Evolutionary conservation across 1,139 yeast genomes (phyloP), one percentile per base, ranked within the genome.

Genomic region (Yamadazyma kanchanaburiensis): DNA sequence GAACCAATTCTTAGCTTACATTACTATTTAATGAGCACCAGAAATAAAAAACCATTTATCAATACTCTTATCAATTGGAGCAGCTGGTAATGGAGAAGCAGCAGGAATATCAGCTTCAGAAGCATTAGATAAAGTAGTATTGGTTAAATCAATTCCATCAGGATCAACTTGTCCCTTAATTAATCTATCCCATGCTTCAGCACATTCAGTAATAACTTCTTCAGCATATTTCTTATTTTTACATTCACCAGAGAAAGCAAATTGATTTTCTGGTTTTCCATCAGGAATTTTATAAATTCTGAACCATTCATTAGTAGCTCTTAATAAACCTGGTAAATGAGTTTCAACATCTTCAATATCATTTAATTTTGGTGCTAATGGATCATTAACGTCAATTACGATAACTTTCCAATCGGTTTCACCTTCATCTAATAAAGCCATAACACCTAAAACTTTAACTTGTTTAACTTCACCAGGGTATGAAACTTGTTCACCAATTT

Each of bases 21-120:
- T n/a, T n/a, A n/a, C n/a, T n/a, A 26, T 20, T 52, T 62, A 68
- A 47, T 68, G 74, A 42, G 74, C 83, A 65, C 96, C 96, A 43
- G 97, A 86, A 61, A 91, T 91, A 78, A 80, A 91, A 77, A 91
- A 91, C 98, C 98, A 91, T 74, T 91, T 91, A 77, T 91, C 97
- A 58, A 91, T 70, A 35, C 96, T 87, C 65, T 86, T 80, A 72
- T 91, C 98, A 60, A 91, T 86, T 63, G 96, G 94, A 44, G 95
- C 96, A 55, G 94, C 89, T 40, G 88, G 73, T 46, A 69, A 64
- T 42, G 83, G 77, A 50, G 78, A 53, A 48, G 83, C 91, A 39
- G 74, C 70, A 45, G 96, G 94, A 36, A 86, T 58, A 35, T 64
- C 71, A 32, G 62, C 68, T 43, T 74, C 75, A 40, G 68, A 47